Conservation (phyloP, 495 filamentous ascomycete species). For the Hypoxylon rickii region DNA sequence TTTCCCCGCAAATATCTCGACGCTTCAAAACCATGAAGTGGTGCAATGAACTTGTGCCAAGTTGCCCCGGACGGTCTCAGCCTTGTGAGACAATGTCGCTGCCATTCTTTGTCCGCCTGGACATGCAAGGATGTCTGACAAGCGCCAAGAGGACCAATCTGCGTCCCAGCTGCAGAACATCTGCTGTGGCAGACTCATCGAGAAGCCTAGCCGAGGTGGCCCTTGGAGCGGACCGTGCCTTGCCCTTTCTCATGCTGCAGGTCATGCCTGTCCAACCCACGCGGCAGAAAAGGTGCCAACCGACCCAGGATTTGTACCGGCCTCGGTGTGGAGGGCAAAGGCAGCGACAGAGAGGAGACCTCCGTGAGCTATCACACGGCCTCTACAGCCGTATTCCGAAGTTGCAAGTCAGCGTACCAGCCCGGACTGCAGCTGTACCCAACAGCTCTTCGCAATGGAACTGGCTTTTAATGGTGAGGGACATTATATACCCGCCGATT, state of each 20-base stretch:
- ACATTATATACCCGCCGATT: conserved; percentile 33
- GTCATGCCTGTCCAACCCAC: conserved; percentile 31
- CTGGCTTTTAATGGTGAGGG: conserved; percentile 23
- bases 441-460: conserved; percentile 19
- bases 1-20: conserved; percentile 25
- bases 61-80: conserved; percentile 29
- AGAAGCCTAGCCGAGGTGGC: conserved; percentile 29
- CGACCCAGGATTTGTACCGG: too few species aligned
- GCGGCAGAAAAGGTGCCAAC: conserved; percentile 26
- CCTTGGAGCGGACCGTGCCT: conserved; percentile 31
- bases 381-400: conserved; percentile 31
- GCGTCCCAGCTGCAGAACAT: conserved; percentile 34
- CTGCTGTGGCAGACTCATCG: conserved; percentile 14
- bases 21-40: conserved; percentile 10
- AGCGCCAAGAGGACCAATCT: conserved; percentile 26
- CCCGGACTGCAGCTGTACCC: conserved; percentile 34
- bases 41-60: conserved; percentile 20
- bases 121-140: conserved; percentile 33
- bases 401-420: conserved; percentile 34
- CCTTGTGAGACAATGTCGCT: conserved; percentile 33
- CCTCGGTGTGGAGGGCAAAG: conserved; percentile 27
- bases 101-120: conserved; percentile 23
- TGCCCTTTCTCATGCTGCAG: conserved; percentile 19
- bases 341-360: conserved; percentile 7
- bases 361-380: conserved; percentile 34